These are phyloP conservation scores for Acanthamoeba comandoni DNA, from an alignment of 208 protist species.

Conservation along the genomic window DNA sequence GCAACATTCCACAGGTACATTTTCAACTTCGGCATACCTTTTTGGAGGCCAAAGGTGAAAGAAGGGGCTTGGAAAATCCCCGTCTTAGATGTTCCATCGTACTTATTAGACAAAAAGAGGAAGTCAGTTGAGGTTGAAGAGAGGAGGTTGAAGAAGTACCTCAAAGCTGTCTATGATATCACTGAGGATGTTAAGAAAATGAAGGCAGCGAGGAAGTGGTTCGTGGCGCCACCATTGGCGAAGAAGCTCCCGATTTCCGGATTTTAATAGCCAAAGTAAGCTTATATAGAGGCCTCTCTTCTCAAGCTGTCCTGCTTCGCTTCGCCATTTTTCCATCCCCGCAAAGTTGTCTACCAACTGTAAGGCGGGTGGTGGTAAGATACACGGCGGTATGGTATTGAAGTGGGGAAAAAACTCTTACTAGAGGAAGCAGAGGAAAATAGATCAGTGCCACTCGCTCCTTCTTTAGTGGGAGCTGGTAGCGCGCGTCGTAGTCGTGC, in stretches of 20 bases:
- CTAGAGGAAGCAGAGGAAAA: conserved; percentile 38
- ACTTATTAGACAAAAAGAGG: not conserved
- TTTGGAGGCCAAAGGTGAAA: conserved; percentile 62
- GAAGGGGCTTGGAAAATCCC: conserved; percentile 55
- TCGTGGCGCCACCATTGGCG: conserved; percentile 51
- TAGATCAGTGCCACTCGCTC: conserved; percentile 44
- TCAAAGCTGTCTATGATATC: conserved; percentile 40
- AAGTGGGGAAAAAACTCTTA: not conserved
- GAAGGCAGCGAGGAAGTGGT: not conserved
- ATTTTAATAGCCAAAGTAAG: conserved; percentile 38
- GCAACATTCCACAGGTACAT: too few relatives aligned
- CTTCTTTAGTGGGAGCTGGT: not conserved
- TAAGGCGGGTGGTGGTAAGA: too few relatives aligned
- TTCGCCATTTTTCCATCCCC: conserved; percentile 48
- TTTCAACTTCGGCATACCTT: conserved; percentile 35
- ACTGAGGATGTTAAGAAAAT: conserved; percentile 28
- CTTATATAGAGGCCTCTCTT: conserved; percentile 53
- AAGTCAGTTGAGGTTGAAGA: not conserved
- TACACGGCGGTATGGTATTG: too few relatives aligned
- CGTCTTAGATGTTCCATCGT: conserved; percentile 23
- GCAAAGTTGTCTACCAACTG: conserved; percentile 29
- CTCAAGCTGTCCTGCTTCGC: not conserved
- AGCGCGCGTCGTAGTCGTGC: conserved; percentile 58
- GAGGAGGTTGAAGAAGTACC: not conserved
- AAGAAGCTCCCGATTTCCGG: conserved; percentile 8